Conservation (phyloP, 2,329 filamentous ascomycete species). For the Aciculosporium take region DNA sequence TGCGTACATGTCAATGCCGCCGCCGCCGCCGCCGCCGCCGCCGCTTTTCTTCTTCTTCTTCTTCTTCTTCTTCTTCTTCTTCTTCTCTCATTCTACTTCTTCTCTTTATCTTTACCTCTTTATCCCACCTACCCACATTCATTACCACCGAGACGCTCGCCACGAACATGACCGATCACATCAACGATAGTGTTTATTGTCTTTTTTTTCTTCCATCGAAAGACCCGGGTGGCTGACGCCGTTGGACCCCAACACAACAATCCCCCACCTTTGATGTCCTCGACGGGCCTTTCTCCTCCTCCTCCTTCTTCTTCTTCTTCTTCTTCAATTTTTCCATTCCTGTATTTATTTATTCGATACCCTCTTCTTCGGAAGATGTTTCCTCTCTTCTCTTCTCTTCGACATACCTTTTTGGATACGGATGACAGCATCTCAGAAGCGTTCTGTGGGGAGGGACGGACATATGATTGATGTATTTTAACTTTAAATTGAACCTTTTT, state of each 20-base stretch:
- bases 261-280: not conserved
- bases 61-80: not conserved
- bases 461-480: slow-evolving; percentile 7
- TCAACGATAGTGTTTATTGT: slow-evolving; percentile 23
- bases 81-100: slow-evolving; percentile 10
- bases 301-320: not conserved
- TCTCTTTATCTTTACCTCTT: no score
- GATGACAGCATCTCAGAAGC: slow-evolving; percentile 1
- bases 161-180: slow-evolving; percentile 14
- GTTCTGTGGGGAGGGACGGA: slow-evolving; percentile 4
- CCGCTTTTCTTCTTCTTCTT: not conserved
- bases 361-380: slow-evolving; percentile 7
- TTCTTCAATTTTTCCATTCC: not conserved
- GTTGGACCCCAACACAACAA: no score
- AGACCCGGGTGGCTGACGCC: not conserved
- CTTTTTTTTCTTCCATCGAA: slow-evolving; percentile 15
- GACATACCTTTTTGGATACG: not conserved
- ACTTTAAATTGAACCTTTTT: no score
- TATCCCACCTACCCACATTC: no score
- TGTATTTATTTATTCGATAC: slow-evolving; percentile 11
- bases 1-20: not conserved
- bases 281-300: not conserved
- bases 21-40: no score
- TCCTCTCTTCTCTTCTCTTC: not conserved
- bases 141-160: no score